Evolutionary conservation across 2,329 filamentous ascomycete species (phyloP), one percentile per base, ranked within the genome.

Genomic region (Fusarium sp.): DNA sequence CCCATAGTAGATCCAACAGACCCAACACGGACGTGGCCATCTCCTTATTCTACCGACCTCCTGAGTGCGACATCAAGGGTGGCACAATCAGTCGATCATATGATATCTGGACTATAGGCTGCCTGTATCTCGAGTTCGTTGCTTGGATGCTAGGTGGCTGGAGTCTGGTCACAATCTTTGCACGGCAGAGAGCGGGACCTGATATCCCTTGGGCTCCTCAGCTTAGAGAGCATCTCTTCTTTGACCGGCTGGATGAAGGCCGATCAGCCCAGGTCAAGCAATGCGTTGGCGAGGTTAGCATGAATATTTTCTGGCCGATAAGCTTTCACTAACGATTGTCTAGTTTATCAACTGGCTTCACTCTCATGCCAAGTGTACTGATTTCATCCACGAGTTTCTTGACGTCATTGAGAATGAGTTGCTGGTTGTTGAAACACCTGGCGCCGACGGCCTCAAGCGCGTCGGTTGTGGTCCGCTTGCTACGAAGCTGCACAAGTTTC

Each of bases 41-140:
- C 11, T 66, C 67, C 14, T 45, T 35, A 1, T 64, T 42, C 14
- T 70, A 76, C 18, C 42, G 70, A 2, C 62, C 73, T 16, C 73
- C 73, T 1, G 73, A 76, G 27, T 64, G 58, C 10, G 65, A 76
- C 4, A 29, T 71, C 6, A 13, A 52, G 5, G 35, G 42, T 7
- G 64, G 59, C 0, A 62, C 10, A 6, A 57, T 69, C 3, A 69
- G 59, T 4, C 60, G 66, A 6, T 52, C 70, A 0, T 76, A 40
- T 6, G 73, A 75, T n/a, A 62, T 76, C 1, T 76, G 72, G 73
- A 73, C 72, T 0, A 31, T 76, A 3, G 73, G 73, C 0, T 76
- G 70, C 18, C 31, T 76, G 2, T 70, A 73, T 8, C 65, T 76
- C 0, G 72, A 74, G 14, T 70, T 73, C 16, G 20, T 68, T 1